phyloP scores from a whole-genome alignment of 805 yeast species.

The Ogataea dorogensis region DNA sequence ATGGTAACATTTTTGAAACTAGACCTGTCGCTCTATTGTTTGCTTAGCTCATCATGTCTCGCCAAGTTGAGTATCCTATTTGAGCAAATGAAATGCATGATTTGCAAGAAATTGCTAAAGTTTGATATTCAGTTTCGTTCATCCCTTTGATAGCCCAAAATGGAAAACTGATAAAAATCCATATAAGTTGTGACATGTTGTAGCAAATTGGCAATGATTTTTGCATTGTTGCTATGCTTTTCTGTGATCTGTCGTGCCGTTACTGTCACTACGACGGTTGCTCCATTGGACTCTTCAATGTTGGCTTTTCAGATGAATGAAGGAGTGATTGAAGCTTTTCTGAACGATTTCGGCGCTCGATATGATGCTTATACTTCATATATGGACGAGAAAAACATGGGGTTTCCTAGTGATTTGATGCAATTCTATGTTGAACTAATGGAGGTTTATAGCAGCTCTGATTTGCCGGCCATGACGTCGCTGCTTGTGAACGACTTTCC shows the following conservation, averaged over 20 bases:
- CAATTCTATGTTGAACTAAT: slow-evolving; percentile 28
- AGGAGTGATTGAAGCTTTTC: slow-evolving; percentile 31
- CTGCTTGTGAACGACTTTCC: slow-evolving; percentile 32
- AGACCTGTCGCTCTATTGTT: background rate
- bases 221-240: slow-evolving; percentile 1
- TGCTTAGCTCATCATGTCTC: slow-evolving; percentile 8
- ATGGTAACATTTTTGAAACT: slow-evolving; percentile 4
- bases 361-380: slow-evolving; percentile 34
- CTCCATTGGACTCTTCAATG: slow-evolving; percentile 25
- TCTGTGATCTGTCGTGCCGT: slow-evolving; percentile 5
- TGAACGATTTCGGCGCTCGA: slow-evolving; percentile 33
- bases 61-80: background rate
- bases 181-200: background rate
- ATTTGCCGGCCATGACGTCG: slow-evolving; percentile 24
- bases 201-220: too few relatives aligned
- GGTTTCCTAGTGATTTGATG: slow-evolving; percentile 30
- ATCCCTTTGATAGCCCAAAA: slow-evolving; percentile 23
- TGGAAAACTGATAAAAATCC: slow-evolving; percentile 6
- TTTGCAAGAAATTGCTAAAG: background rate
- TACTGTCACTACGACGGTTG: slow-evolving; percentile 23
- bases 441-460: slow-evolving; percentile 18
- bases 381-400: slow-evolving; percentile 31
- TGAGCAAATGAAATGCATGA: background rate
- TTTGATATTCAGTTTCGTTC: slow-evolving; percentile 10
- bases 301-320: slow-evolving; percentile 35